phyloP scores from a whole-genome alignment of 768 basidiomycete species.

The Podaxis sp. region DNA sequence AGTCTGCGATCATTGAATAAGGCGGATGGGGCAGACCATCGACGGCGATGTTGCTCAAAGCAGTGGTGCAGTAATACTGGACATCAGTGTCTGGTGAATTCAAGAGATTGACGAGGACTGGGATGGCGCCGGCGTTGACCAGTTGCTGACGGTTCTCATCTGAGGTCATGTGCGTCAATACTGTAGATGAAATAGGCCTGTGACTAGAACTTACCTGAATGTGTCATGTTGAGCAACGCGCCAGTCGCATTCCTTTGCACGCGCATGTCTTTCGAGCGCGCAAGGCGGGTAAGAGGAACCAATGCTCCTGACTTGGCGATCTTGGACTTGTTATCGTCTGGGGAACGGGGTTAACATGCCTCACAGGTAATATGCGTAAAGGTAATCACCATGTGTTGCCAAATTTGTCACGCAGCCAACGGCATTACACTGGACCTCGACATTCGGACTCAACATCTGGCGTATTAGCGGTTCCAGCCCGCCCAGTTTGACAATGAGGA shows the following conservation, averaged over 20 bases:
- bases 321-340: constrained; percentile 99
- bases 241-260: constrained; percentile 99
- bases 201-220: constrained; percentile 67
- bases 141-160: constrained; percentile 99
- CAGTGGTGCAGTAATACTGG: constrained; percentile 99
- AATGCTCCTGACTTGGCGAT: constrained; percentile 99
- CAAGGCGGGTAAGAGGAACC: constrained; percentile 92
- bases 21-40: constrained; percentile 54
- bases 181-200: constrained; percentile 4
- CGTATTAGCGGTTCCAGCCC: constrained; percentile 97
- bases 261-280: constrained; percentile 98
- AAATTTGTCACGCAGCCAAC: constrained; percentile 99
- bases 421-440: constrained; percentile 99
- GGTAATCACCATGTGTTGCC: constrained; percentile 85
- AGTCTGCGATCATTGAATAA: neutral
- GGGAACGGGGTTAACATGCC: neutral
- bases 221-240: constrained; percentile 98
- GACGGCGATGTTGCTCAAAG: constrained; percentile 96
- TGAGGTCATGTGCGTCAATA: constrained; percentile 26
- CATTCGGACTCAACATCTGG: constrained; percentile 98
- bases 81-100: constrained; percentile 99
- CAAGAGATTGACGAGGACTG: constrained; percentile 90
- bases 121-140: constrained; percentile 97
- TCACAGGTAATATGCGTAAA: constrained; percentile 7
- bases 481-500: constrained; percentile 96